Evolutionary conservation across 257 asterid genomes (phyloP).

Genomic region (Thymus mandschuricus): DNA sequence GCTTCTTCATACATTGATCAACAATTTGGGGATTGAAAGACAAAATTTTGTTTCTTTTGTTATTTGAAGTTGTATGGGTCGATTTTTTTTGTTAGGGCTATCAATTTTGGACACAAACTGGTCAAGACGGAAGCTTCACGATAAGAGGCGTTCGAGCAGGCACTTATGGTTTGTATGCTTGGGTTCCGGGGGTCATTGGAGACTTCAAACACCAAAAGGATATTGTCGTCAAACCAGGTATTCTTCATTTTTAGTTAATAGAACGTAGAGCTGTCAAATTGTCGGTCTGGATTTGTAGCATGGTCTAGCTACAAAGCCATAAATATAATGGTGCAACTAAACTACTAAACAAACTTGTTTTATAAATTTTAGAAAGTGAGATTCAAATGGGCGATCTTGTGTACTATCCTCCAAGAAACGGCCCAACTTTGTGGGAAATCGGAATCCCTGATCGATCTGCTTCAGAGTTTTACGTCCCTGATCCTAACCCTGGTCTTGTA

Average conservation of each 20-base stretch:
- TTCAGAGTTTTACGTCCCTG: constrained; percentile 49
- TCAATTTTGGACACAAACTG: constrained; percentile 71
- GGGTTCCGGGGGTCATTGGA: constrained; percentile 72
- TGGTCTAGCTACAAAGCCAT: too few species aligned
- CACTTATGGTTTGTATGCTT: constrained; percentile 56
- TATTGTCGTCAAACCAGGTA: constrained; percentile 49
- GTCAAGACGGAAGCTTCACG: constrained; percentile 48
- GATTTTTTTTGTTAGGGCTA: constrained; percentile 46
- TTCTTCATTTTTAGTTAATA: neutral
- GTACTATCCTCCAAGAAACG: constrained; percentile 48
- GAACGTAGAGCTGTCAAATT: too few species aligned
- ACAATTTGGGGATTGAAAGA: neutral
- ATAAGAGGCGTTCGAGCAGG: constrained; percentile 46
- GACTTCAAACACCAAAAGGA: constrained; percentile 44
- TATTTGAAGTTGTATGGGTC: too few species aligned
- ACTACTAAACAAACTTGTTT: too few species aligned
- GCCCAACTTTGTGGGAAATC: constrained; percentile 58
- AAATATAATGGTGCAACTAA: too few species aligned
- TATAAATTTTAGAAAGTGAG: constrained; percentile 33
- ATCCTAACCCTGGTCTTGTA: constrained; percentile 33
- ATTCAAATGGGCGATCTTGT: constrained; percentile 33
- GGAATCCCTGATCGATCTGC: constrained; percentile 61
- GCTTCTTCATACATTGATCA: too few species aligned
- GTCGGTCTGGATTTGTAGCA: too few species aligned
- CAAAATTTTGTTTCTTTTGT: too few species aligned